These are phyloP conservation scores for Biscogniauxia sp. DNA, from an alignment of 2,329 filamentous ascomycete genomes.

Conservation along the genomic window DNA sequence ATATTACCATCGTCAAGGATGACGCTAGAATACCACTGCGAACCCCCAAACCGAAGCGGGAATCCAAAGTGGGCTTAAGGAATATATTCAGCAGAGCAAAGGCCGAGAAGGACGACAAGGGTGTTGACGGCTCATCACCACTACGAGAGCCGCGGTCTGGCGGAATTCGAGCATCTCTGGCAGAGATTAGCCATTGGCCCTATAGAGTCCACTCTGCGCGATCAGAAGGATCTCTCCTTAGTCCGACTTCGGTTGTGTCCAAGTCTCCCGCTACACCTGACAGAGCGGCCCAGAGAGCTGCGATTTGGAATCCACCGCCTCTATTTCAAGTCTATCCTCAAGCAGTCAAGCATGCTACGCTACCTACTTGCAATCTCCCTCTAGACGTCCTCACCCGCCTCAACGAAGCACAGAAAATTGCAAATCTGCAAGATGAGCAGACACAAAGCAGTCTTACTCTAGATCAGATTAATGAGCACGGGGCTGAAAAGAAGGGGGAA, in stretches of 20 bases:
- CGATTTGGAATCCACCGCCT: slow-evolving; percentile 65
- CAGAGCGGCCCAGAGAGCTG: slow-evolving; percentile 7
- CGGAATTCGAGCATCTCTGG: slow-evolving; percentile 45
- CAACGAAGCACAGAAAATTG: slow-evolving; percentile 50
- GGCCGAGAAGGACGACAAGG: slow-evolving; percentile 29
- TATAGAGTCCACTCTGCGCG: slow-evolving; percentile 35
- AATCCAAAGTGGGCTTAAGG: slow-evolving; percentile 51
- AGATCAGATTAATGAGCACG: slow-evolving; percentile 28
- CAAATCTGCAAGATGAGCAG: slow-evolving; percentile 35
- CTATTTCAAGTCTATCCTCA: slow-evolving; percentile 87
- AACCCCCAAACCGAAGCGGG: slow-evolving; percentile 44
- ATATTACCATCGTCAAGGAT: slow-evolving; percentile 33
- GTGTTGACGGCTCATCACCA: slow-evolving; percentile 29
- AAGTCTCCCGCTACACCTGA: slow-evolving; percentile 14
- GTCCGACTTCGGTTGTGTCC: slow-evolving; percentile 15
- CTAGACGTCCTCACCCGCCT: slow-evolving; percentile 67
- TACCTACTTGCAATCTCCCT: slow-evolving; percentile 65
- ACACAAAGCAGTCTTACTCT: slow-evolving; percentile 23
- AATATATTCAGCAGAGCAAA: slow-evolving; percentile 51
- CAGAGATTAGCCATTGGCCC: slow-evolving; percentile 44
- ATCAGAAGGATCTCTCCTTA: slow-evolving; percentile 36
- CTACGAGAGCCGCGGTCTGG: slow-evolving; percentile 34
- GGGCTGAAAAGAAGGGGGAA: slow-evolving; percentile 36
- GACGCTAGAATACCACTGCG: slow-evolving; percentile 43
- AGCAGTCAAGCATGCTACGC: slow-evolving; percentile 69